Evolutionary conservation across 2,329 filamentous ascomycete species (phyloP).

Genomic region (Lasiodiplodia citricola): DNA sequence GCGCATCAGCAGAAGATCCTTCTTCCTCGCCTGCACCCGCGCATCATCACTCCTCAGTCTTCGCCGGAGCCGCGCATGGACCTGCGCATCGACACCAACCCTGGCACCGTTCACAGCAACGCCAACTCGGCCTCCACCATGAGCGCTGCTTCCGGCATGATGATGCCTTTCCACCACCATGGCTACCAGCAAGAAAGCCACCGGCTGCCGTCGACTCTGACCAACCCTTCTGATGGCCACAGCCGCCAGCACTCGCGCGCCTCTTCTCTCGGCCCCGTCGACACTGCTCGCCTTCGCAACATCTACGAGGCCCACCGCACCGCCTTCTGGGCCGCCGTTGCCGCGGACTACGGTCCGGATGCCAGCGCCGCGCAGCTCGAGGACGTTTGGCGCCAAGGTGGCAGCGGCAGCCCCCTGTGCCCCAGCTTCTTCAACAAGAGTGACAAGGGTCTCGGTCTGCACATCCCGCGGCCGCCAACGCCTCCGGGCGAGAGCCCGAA

Average conservation of each 20-base stretch:
- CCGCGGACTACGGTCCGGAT: conserved; percentile 71
- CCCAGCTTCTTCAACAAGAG: conserved; percentile 20
- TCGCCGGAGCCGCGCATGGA: conserved; percentile 45
- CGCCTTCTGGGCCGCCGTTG: conserved; percentile 75
- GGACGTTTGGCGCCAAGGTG: conserved; percentile 64
- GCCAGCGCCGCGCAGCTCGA: conserved; percentile 68
- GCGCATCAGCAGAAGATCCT: conserved; percentile 55
- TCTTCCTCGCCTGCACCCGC: conserved; percentile 64
- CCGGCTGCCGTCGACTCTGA: conserved; percentile 47
- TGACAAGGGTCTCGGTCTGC: conserved; percentile 14
- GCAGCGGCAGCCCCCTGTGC: conserved; percentile 18
- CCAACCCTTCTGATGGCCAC: conserved; percentile 44
- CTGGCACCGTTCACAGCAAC: not conserved
- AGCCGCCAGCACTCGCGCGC: conserved; percentile 29
- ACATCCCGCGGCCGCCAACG: conserved; percentile 23
- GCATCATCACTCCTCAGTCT: conserved; percentile 47
- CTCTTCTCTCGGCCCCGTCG: conserved; percentile 57
- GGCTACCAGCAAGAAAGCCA: conserved; percentile 19
- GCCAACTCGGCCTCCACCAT: not conserved
- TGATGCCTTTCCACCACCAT: conserved; percentile 24
- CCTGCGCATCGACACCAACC: conserved; percentile 53
- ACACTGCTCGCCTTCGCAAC: conserved; percentile 69
- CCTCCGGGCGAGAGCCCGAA: conserved; percentile 23
- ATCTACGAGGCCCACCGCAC: conserved; percentile 73
- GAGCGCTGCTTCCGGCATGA: conserved; percentile 45